Percentiles rank a stretch among this genome's conserved stretches.
Evolutionary conservation across 805 yeast species (phyloP).

Genomic region (Metschnikowia baotianmanensis): DNA sequence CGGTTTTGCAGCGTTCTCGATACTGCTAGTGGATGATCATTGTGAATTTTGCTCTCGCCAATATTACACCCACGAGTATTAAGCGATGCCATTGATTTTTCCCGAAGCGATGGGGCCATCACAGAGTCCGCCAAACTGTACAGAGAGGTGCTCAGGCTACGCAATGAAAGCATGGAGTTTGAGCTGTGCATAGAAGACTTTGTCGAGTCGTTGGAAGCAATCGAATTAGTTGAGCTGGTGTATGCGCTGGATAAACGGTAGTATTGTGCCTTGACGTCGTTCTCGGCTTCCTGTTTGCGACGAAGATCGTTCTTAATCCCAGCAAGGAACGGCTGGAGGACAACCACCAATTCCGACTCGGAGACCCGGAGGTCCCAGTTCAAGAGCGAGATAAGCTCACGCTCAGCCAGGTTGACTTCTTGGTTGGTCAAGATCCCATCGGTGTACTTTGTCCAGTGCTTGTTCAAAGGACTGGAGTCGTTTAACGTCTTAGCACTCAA

Average conservation of each 20-base stretch:
- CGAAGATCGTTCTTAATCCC: slow-evolving; percentile 53
- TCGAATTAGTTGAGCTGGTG: slow-evolving; percentile 15
- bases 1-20: slow-evolving; percentile 1
- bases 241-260: slow-evolving; percentile 21
- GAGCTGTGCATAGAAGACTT: slow-evolving; percentile 11
- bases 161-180: slow-evolving; percentile 15
- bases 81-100: slow-evolving; percentile 11
- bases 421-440: slow-evolving; percentile 72
- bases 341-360: slow-evolving; percentile 64
- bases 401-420: slow-evolving; percentile 89
- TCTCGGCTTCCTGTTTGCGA: slow-evolving; percentile 14
- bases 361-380: slow-evolving; percentile 81
- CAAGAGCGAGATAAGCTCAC: slow-evolving; percentile 76
- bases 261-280: slow-evolving; percentile 16
- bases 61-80: slow-evolving; percentile 1
- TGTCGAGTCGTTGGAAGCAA: slow-evolving; percentile 17
- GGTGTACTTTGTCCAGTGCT: slow-evolving; percentile 94
- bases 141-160: slow-evolving; percentile 11
- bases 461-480: slow-evolving; percentile 92
- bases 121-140: slow-evolving; percentile 14
- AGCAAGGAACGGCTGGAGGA: slow-evolving; percentile 70
- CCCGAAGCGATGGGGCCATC: slow-evolving; percentile 18
- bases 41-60: neutral
- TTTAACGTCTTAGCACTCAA: slow-evolving; percentile 90
- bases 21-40: slow-evolving; percentile 7